These are phyloP conservation scores for Coleophoma eucalyptorum DNA, from an alignment of 2,329 filamentous ascomycete genomes.

Conservation along the genomic window DNA sequence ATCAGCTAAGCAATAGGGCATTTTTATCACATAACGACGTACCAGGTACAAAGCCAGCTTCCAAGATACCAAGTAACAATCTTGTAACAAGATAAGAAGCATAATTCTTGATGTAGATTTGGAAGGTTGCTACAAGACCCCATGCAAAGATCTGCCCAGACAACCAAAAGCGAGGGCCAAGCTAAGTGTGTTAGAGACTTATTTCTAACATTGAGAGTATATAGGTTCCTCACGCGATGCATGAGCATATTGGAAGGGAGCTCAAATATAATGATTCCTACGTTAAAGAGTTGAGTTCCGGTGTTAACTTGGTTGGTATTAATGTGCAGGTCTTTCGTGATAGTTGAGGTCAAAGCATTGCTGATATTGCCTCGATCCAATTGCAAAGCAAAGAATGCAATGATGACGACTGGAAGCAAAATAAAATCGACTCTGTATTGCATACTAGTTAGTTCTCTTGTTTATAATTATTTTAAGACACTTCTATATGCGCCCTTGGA, in stretches of 20 bases:
- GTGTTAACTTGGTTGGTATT: slow-evolving; percentile 27
- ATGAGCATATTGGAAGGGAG: background rate
- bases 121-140: slow-evolving; percentile 25
- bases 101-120: slow-evolving; percentile 36
- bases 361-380: slow-evolving; percentile 53
- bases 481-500: too few relatives aligned
- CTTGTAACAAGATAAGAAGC: background rate
- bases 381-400: slow-evolving; percentile 58
- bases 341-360: slow-evolving; percentile 55
- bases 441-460: too few relatives aligned
- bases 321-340: slow-evolving; percentile 45
- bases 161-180: slow-evolving; percentile 16
- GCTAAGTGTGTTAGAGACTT: background rate
- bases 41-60: background rate
- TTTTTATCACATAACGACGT: too few relatives aligned
- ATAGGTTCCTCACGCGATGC: background rate
- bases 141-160: slow-evolving; percentile 25
- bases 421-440: background rate
- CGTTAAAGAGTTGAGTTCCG: background rate
- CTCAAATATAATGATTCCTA: background rate
- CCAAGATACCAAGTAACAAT: background rate
- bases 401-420: background rate
- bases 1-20: too few relatives aligned
- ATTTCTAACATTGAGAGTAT: too few relatives aligned
- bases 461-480: too few relatives aligned